A percentile compares a stretch with the other conserved stretches of the same genome.
phyloP scores from a whole-genome alignment of 2,329 filamentous ascomycete species.

The Fusarium xyrophilum region DNA sequence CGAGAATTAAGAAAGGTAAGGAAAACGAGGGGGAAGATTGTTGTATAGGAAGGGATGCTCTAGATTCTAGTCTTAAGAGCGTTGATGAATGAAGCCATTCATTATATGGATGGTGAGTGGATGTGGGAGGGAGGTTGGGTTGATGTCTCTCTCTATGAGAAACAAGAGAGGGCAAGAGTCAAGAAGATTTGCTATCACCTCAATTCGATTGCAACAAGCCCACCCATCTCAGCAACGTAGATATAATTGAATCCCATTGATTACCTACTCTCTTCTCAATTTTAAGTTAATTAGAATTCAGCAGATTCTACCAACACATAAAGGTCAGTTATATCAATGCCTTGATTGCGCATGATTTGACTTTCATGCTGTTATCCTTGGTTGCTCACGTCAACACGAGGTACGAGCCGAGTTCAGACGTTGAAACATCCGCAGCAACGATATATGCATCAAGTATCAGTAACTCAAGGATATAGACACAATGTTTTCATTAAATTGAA shows the following conservation, averaged over 20 bases:
- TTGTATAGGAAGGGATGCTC: constrained; percentile 3
- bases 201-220: neutral
- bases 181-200: neutral
- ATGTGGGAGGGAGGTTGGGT: neutral
- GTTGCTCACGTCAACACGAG: neutral
- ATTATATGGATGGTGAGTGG: neutral
- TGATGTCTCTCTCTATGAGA: neutral
- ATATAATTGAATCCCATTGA: neutral
- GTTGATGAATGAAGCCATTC: constrained; percentile 8
- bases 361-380: constrained; percentile 5
- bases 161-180: constrained; percentile 1
- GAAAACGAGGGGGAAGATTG: neutral
- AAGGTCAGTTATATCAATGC: neutral
- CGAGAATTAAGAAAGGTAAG: neutral
- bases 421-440: neutral
- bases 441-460: neutral
- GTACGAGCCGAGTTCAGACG: neutral
- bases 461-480: neutral
- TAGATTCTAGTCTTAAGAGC: constrained; percentile 10
- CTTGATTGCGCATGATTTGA: neutral
- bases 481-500: neutral
- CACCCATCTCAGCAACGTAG: neutral
- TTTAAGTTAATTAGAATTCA: neutral
- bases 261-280: neutral
- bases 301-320: neutral